A percentile compares a stretch with the other conserved stretches of the same genome.
Evolutionary conservation across 306 rosid species (phyloP).

Genomic region (Lupinus albus): DNA sequence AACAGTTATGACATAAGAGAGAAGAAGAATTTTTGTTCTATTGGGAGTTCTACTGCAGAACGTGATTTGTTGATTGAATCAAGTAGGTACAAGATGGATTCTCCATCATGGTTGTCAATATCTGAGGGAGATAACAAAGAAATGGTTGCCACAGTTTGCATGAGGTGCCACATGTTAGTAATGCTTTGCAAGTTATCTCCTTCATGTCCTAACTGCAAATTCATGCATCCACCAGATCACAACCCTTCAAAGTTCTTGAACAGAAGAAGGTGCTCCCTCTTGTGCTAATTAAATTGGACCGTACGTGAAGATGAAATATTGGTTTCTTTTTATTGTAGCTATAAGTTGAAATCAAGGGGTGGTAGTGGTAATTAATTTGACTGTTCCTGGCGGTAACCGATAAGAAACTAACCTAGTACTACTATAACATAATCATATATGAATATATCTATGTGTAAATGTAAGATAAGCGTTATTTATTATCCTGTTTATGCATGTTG

Average conservation of each 20-base stretch:
- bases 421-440: background rate
- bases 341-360: too few relatives aligned
- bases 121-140: conserved; percentile 56
- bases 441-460: conserved; percentile 27
- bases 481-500: conserved; percentile 25
- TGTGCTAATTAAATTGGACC: conserved; percentile 36
- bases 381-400: too few relatives aligned
- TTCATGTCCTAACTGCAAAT: conserved; percentile 93
- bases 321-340: too few relatives aligned
- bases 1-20: conserved; percentile 9
- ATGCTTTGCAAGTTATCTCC: conserved; percentile 91
- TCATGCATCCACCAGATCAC: conserved; percentile 71
- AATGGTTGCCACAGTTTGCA: conserved; percentile 89
- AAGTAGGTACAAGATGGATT: conserved; percentile 27
- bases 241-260: conserved; percentile 63
- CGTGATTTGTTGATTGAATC: conserved; percentile 36
- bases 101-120: conserved; percentile 59
- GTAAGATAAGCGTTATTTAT: conserved; percentile 20
- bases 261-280: conserved; percentile 54
- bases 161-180: conserved; percentile 83
- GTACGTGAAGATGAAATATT: too few relatives aligned
- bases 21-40: conserved; percentile 28
- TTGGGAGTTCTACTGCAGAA: conserved; percentile 1
- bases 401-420: too few relatives aligned
- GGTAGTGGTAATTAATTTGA: too few relatives aligned